Conservation (phyloP, 2,329 filamentous ascomycete species). For the Chaetomiaceae sp. region DNA sequence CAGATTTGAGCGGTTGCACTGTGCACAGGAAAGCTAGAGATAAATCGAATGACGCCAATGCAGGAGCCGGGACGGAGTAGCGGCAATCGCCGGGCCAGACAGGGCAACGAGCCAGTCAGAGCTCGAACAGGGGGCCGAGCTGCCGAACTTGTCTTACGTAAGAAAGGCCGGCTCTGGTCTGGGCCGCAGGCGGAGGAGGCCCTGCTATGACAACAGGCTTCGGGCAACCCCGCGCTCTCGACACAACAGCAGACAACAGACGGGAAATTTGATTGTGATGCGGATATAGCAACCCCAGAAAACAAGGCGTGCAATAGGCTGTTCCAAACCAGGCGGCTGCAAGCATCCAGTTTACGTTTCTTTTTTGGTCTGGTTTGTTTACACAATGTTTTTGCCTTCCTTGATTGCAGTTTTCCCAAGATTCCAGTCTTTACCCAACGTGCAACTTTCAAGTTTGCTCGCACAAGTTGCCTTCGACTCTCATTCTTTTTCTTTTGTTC, state of each 20-base stretch:
- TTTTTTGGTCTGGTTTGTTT: background rate
- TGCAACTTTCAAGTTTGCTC: background rate
- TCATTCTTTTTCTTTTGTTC: background rate
- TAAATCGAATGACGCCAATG: slow-evolving; percentile 25
- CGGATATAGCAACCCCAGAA: background rate
- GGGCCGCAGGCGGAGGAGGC: background rate
- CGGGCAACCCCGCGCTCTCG: slow-evolving; percentile 5
- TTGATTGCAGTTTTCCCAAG: background rate
- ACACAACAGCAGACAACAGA: too few species aligned
- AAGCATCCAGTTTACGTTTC: background rate
- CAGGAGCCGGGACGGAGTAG: slow-evolving; percentile 5
- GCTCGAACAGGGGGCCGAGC: slow-evolving; percentile 14
- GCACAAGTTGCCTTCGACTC: background rate
- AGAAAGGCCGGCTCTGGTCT: slow-evolving; percentile 3
- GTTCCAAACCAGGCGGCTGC: background rate
- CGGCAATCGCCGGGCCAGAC: slow-evolving; percentile 21
- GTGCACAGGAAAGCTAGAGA: too few species aligned
- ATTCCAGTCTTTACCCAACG: background rate
- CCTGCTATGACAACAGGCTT: background rate
- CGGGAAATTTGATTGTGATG: slow-evolving; percentile 15
- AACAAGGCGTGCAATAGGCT: slow-evolving; percentile 5
- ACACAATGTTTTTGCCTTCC: background rate
- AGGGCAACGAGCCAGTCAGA: slow-evolving; percentile 15
- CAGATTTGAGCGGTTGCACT: background rate
- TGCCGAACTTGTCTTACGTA: slow-evolving; percentile 20